These are phyloP conservation scores for Blepharisma japonicum DNA, from an alignment of 73 alveolate species.

Conservation along the genomic window DNA sequence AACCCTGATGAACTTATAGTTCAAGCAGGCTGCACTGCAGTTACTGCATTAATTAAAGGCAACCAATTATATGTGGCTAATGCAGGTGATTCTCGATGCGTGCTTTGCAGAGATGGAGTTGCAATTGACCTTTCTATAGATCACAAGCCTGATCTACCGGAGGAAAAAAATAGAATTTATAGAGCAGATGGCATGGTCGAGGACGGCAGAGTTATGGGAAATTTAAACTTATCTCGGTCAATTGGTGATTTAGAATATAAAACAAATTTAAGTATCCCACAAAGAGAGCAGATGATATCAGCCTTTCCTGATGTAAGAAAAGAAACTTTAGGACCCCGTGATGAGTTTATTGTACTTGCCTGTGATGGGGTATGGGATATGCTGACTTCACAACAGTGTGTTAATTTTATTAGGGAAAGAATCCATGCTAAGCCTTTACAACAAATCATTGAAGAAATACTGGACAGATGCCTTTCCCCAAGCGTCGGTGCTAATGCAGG, in stretches of 20 bases:
- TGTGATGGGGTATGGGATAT: constrained; percentile 64
- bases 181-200: constrained; percentile 80
- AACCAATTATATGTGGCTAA: constrained; percentile 75
- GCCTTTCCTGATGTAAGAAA: constrained; percentile 79
- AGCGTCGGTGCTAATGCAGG: constrained; percentile 62
- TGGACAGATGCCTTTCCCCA: constrained; percentile 67
- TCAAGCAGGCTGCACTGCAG: constrained; percentile 89
- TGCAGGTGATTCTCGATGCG: constrained; percentile 93
- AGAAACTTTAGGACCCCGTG: constrained; percentile 48
- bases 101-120: constrained; percentile 63
- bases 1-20: constrained; percentile 48
- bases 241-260: constrained; percentile 95
- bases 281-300: constrained; percentile 86
- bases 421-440: constrained; percentile 5
- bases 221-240: constrained; percentile 78
- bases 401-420: constrained; percentile 36
- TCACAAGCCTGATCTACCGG: constrained; percentile 82
- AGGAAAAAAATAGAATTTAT: constrained; percentile 72
- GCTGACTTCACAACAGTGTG: constrained; percentile 38
- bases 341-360: constrained; percentile 51
- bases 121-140: constrained; percentile 76
- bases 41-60: constrained; percentile 67
- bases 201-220: constrained; percentile 73
- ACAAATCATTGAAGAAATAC: constrained; percentile 58
- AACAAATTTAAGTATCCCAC: constrained; percentile 69